Base-by-base conservation (phyloP, 2,329 filamentous ascomycete species). In the Colletotrichum incanum region DNA sequence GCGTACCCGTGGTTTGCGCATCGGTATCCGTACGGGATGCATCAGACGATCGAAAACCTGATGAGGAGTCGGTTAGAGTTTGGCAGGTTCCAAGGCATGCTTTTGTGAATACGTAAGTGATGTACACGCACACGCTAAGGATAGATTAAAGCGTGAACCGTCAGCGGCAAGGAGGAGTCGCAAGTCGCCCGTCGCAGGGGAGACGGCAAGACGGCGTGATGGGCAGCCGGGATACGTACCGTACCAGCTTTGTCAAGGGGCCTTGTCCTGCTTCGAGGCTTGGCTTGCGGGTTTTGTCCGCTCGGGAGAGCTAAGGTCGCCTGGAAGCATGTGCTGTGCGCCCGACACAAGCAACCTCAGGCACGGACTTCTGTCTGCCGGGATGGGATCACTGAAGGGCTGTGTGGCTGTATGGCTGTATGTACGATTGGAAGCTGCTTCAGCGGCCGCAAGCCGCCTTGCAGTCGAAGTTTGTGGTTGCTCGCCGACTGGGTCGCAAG, bases 41-140 rank as follows among this genome's bases (percentile, higher is more conserved):
- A 56, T 49, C 49, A 58, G 61, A 31, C 34, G 39, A 65, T 58
- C 34, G 23, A 50, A 70, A 67, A 47, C 67, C 56, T 55, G 67
- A 62, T 28, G 63, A 50, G 65, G 26, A 52, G 63, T n/a, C 26
- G 43, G 23, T 45, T 72, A 69, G 45, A 69, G 69, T 72, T 72
- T 72, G 69, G 52, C 52, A 54, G 23, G n/a, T 72, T 72, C 69
- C 69, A 72, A 72, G 69, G 69, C 65, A 69, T 34, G 14, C 47
- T 61, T 54, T 43, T 39, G 37, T 31, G 59, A 59, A 68, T 64
- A 72, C 69, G 65, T 69, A 72, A 72, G 65, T 49, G 65, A 63
- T 68, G 65, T 47, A 63, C 50, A 34, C 59, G 14, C 28, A 9
- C 41, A 50, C 56, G 68, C 68, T 56, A 67, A 58, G 28, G 64